These are phyloP conservation scores for Actinomortierella ambigua DNA, from an alignment of 371 early-diverging fungal genomes.

Conservation along the genomic window DNA sequence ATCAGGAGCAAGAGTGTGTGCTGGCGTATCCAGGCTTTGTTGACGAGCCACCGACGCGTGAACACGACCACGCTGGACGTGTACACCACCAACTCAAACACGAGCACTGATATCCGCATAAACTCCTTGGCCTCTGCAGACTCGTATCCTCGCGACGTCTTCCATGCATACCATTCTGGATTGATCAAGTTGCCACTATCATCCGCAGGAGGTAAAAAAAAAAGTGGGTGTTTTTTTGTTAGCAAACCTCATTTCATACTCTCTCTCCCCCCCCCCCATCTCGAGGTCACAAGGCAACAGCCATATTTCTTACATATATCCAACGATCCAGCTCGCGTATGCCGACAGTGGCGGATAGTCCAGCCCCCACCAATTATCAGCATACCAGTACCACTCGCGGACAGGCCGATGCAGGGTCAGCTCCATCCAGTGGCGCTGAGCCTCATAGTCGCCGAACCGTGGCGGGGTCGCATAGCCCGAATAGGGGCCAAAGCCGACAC, in stretches of 20 bases:
- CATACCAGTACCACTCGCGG: constrained; percentile 87
- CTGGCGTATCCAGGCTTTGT: constrained; percentile 46
- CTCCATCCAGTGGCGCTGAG: constrained; percentile 98
- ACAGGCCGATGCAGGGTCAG: constrained; percentile 81
- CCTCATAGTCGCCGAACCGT: constrained; percentile 94
- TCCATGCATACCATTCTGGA: constrained; percentile 85
- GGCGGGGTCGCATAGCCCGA: constrained; percentile 73
- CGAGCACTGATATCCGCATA: constrained; percentile 87
- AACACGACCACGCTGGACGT: constrained; percentile 75
- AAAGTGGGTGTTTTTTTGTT: neutral
- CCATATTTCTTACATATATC: constrained; percentile 61
- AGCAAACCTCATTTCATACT: neutral
- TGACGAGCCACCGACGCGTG: constrained; percentile 49
- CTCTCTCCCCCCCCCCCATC: no score
- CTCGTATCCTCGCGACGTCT: constrained; percentile 86
- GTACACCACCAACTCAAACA: constrained; percentile 78
- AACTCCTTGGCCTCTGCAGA: constrained; percentile 74
- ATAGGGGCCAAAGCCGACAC: constrained; percentile 73
- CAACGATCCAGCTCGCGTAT: constrained; percentile 88
- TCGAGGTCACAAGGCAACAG: no score
- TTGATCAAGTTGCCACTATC: constrained; percentile 74
- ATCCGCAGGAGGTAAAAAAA: neutral
- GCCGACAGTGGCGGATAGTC: constrained; percentile 98
- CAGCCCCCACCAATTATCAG: constrained; percentile 91
- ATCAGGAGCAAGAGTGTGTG: constrained; percentile 63